Base-by-base conservation (phyloP, 352 stramenopile species). In the Phytophthora sansomeana region DNA sequence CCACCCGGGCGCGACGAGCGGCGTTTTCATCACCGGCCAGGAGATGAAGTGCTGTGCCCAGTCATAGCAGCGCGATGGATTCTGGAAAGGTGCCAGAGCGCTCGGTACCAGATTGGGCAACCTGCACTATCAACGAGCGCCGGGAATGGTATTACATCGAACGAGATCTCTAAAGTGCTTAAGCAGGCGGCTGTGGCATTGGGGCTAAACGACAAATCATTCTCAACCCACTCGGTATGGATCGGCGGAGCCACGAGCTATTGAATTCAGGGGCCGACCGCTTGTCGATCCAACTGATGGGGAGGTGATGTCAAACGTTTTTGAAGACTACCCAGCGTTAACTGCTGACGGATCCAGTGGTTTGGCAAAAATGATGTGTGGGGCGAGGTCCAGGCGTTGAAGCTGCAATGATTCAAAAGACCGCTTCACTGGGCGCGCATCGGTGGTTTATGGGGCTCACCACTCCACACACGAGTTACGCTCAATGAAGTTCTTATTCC, bases 191-290 rank as follows among this genome's bases (percentile, higher is more conserved):
- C 26, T 21, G 32, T 21, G 33, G 10, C 33, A n/a, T n/a, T n/a
- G n/a, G n/a, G n/a, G n/a, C n/a, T n/a, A n/a, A 39, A 39, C 33
- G 6, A 6, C 3, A 14, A 16, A 16, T 16, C 16, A 16, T 39
- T 16, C 16, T 64, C 46, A 17, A 56, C 56, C 4, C 43, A 64
- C 29, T 64, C 44, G 1, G 17, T 64, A 5, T 35, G 56, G 4
- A 56, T 64, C 4, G 44, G 56, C 4, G 46, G 32, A 9, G 56
- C 44, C 1, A 64, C 56, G 38, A 43, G 28, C 16, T 64, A 10
- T 14, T 57, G 16, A 64, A 57, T 17, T 21, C 57, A 4, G 57
- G 46, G 2, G 57, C 26, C 0, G 57, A 57, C 28, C n/a, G 46
- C 1, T 39, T 64, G 4, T 24, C 44, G 1, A 56, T 57, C 11